Base-by-base conservation (phyloP, 805 yeast species). In the Candida qinlingensis region DNA sequence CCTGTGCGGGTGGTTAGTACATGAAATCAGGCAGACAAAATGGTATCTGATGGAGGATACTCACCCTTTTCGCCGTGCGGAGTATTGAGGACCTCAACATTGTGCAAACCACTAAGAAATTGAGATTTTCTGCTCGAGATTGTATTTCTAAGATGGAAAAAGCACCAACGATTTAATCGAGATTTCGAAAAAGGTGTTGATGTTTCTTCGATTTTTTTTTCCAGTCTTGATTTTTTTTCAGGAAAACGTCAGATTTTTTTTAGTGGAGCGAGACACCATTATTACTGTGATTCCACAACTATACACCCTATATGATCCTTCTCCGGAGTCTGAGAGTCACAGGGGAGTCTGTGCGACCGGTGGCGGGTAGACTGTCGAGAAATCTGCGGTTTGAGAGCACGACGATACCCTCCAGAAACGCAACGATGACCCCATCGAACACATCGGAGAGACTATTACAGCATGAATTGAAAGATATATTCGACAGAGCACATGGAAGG, bases 31-130 rank as follows among this genome's bases (percentile, higher is more conserved):
- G 19, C 19, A 19, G 19, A 19, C 19, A 3, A 19, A 19, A 19
- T 19, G 19, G 19, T 19, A 19, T 19, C 19, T 19, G 19, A 19
- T 19, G 19, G 19, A 19, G 19, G 19, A 19, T 10, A 63, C 71
- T 46, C 56, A 66, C 70, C 35, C 54, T 44, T 46, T 59, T 60
- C 4, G 64, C 45, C n/a, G 67, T 59, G 46, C 65, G 63, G 5
- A 61, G 46, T 10, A 55, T 30, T 7, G 61, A 48, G 1, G 54
- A 38, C 53, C 59, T 56, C 45, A 58, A 42, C 60, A 58, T 56
- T 30, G 11, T 37, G 34, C 8, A 19, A 19, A 19, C 19, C 19
- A 19, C 19, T 19, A 19, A 19, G 19, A 19, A 19, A 19, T 19
- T 19, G 19, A 2, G 19, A 19, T 19, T 2, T 19, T 19, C 19